Conservation (phyloP, 768 basidiomycete genomes). For the Grammothele lineata region DNA sequence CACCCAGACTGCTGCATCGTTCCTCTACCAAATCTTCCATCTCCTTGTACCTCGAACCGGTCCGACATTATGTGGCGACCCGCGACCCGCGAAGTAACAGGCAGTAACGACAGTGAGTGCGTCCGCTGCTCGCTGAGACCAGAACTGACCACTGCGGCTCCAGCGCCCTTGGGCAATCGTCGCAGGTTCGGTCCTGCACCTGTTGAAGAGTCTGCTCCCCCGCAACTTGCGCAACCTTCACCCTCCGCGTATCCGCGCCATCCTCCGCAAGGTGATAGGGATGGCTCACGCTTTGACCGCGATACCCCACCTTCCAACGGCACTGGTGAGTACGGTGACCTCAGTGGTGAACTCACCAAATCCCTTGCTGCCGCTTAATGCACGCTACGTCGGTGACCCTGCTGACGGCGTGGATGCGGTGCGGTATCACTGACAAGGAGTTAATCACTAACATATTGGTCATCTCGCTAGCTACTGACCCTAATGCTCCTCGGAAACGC, state of each 20-base stretch:
- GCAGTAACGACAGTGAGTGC: constrained; percentile 85
- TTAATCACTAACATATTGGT: constrained; percentile 58
- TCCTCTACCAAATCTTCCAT: constrained; percentile 7
- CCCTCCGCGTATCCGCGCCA: constrained; percentile 81
- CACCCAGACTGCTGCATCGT: neutral
- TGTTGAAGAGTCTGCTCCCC: constrained; percentile 74
- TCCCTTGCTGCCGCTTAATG: too few species aligned
- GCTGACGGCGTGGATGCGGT: constrained; percentile 13
- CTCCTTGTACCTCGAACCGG: constrained; percentile 1
- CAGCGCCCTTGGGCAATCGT: constrained; percentile 77
- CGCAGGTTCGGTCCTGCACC: constrained; percentile 91
- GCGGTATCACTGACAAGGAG: constrained; percentile 31
- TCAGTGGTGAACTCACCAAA: constrained; percentile 10
- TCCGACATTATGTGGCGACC: constrained; percentile 80
- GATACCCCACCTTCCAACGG: constrained; percentile 54
- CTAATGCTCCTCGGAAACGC: constrained; percentile 88
- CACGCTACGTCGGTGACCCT: neutral
- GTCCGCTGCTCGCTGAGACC: neutral
- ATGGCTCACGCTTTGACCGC: constrained; percentile 56
- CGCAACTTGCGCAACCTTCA: constrained; percentile 83
- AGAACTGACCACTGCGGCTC: constrained; percentile 2
- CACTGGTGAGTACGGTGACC: constrained; percentile 60
- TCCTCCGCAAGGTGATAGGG: constrained; percentile 43
- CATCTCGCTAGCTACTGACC: constrained; percentile 40
- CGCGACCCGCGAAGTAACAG: constrained; percentile 84